A percentile compares a stretch with the other conserved stretches of the same genome.
Conservation (phyloP, 2,329 filamentous ascomycete genomes). For the Hypomyces perniciosus region DNA sequence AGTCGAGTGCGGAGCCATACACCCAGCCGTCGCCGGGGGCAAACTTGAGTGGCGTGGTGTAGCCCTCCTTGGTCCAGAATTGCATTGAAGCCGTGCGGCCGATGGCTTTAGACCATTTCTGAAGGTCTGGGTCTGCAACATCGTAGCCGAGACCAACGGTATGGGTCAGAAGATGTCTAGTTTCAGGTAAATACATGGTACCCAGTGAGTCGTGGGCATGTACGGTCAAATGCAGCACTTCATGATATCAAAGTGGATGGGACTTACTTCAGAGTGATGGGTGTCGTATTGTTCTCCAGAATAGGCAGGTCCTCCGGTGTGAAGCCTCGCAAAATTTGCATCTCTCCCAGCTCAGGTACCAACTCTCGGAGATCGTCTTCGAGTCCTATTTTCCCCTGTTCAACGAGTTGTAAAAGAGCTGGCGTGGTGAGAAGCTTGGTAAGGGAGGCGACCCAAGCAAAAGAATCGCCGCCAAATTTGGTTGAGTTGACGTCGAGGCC, state of each 20-base stretch:
- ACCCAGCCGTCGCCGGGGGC: conserved; percentile 42
- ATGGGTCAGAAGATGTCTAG: conserved; percentile 39
- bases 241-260: not conserved
- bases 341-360: conserved; percentile 28
- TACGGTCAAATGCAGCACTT: too few relatives aligned
- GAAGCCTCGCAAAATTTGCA: conserved; percentile 34
- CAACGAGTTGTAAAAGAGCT: conserved; percentile 35
- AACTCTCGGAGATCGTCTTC: conserved; percentile 31
- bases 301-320: conserved; percentile 29
- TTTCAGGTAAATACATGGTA: too few relatives aligned
- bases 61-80: conserved; percentile 31
- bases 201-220: too few relatives aligned
- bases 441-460: conserved; percentile 36
- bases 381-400: conserved; percentile 27
- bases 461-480: conserved; percentile 26
- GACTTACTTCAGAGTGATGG: conserved; percentile 34
- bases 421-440: conserved; percentile 37
- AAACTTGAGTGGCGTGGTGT: conserved; percentile 38
- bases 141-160: conserved; percentile 43
- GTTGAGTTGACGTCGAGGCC: conserved; percentile 24
- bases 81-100: conserved; percentile 28
- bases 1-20: conserved; percentile 44
- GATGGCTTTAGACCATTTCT: conserved; percentile 32
- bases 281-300: conserved; percentile 29
- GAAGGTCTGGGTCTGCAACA: conserved; percentile 31